A percentile compares a stretch with the other conserved stretches of the same genome.
phyloP scores from a whole-genome alignment of 805 yeast species.

The Debaryomyces tyrocola region DNA sequence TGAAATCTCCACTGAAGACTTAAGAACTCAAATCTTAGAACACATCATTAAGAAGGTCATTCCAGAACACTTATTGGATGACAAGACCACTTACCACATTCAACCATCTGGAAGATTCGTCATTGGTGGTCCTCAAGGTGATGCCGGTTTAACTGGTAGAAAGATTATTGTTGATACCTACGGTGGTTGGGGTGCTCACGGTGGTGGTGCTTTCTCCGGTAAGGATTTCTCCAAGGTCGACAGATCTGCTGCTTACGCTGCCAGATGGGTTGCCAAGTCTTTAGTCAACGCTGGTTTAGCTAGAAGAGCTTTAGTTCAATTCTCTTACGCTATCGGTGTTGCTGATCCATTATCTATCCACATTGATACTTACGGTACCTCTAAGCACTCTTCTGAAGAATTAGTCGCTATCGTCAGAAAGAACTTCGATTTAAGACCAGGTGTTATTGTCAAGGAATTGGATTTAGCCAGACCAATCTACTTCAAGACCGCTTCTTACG shows the following conservation, averaged over 20 bases:
- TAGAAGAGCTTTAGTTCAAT: constrained; percentile 96
- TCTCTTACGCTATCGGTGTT: constrained; percentile 99
- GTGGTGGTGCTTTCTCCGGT: constrained; percentile 99
- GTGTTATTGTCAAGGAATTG: constrained; percentile 95
- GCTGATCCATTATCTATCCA: constrained; percentile 98
- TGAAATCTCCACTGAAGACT: constrained; percentile 87
- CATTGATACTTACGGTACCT: constrained; percentile 98
- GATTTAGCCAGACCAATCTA: constrained; percentile 99
- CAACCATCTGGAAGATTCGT: constrained; percentile 99
- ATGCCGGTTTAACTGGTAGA: constrained; percentile 99
- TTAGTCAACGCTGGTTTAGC: constrained; percentile 93
- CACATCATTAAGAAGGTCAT: constrained; percentile 90
- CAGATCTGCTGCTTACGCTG: constrained; percentile 99
- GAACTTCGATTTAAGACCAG: constrained; percentile 99
- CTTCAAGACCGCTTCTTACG: constrained; percentile 98
- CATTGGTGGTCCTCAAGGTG: constrained; percentile 99
- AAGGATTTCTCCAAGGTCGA: constrained; percentile 99
- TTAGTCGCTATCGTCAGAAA: constrained; percentile 86
- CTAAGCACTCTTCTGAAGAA: constrained; percentile 84
- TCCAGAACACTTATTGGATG: constrained; percentile 88
- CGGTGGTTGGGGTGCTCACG: constrained; percentile 99
- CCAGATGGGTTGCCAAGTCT: constrained; percentile 99
- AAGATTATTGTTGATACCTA: constrained; percentile 99
- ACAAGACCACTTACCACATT: constrained; percentile 93
- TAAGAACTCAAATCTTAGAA: constrained; percentile 73